Conservation (phyloP, 805 yeast species). For the Diddensiella santjacobensis region DNA sequence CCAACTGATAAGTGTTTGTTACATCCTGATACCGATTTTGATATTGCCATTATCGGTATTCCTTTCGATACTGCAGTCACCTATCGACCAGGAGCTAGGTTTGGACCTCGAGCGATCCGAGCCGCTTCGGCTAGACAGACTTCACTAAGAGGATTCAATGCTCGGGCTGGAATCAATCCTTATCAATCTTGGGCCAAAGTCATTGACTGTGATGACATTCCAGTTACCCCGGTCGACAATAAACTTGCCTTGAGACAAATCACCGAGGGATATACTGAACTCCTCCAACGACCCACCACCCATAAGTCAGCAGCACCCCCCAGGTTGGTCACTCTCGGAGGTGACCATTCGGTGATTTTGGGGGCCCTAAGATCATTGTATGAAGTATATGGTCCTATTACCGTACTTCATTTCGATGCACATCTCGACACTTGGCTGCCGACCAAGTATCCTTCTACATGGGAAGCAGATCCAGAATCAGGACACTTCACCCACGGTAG, state of each 20-base stretch:
- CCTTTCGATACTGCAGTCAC: slow-evolving; percentile 83
- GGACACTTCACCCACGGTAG: slow-evolving; percentile 76
- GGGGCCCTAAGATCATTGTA: slow-evolving; percentile 67
- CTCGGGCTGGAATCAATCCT: slow-evolving; percentile 59
- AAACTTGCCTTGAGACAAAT: slow-evolving; percentile 59
- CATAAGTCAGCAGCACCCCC: slow-evolving; percentile 19
- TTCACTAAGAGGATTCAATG: slow-evolving; percentile 64
- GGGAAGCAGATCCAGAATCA: slow-evolving; percentile 57
- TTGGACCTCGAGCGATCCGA: slow-evolving; percentile 55
- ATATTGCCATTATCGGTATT: slow-evolving; percentile 71
- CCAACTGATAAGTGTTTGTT: slow-evolving; percentile 57
- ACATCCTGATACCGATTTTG: slow-evolving; percentile 45
- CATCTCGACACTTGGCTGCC: slow-evolving; percentile 87
- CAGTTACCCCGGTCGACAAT: slow-evolving; percentile 67
- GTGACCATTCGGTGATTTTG: slow-evolving; percentile 74
- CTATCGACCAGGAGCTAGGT: slow-evolving; percentile 76
- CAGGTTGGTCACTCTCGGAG: slow-evolving; percentile 68
- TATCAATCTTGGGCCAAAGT: slow-evolving; percentile 51
- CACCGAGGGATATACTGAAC: slow-evolving; percentile 54
- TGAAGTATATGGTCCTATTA: slow-evolving; percentile 59
- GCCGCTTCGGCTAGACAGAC: slow-evolving; percentile 52
- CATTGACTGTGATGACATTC: slow-evolving; percentile 67
- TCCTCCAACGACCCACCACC: slow-evolving; percentile 37
- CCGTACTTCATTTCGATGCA: slow-evolving; percentile 80
- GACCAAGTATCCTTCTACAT: slow-evolving; percentile 71